These are phyloP conservation scores for Cicer cuneatum DNA, from an alignment of 306 rosid species.

Conservation along the genomic window DNA sequence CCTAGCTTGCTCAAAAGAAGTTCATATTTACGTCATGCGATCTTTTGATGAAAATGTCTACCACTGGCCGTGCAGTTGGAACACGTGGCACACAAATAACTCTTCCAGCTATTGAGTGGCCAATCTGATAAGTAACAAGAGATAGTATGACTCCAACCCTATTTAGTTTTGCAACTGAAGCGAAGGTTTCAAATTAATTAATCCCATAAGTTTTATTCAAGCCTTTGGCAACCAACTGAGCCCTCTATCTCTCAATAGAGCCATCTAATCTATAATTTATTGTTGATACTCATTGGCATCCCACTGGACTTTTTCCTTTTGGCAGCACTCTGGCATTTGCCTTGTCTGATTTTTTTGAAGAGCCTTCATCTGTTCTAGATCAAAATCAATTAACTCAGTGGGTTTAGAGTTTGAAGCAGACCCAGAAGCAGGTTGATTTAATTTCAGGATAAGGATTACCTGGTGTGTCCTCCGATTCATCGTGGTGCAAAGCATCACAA, in stretches of 20 bases:
- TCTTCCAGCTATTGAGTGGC: not conserved
- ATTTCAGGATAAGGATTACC: not conserved
- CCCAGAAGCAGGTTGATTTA: not conserved
- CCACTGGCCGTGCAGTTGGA: not conserved
- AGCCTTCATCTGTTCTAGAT: not conserved
- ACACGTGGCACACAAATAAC: not conserved
- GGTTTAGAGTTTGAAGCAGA: not conserved
- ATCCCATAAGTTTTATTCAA: not conserved
- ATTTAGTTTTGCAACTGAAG: not conserved
- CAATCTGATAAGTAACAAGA: not conserved
- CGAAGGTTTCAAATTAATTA: not conserved
- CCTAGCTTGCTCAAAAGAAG: not conserved
- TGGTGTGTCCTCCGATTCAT: not conserved
- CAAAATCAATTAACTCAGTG: not conserved
- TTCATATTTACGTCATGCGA: too few relatives aligned
- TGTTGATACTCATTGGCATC: not conserved
- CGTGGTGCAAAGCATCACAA: not conserved
- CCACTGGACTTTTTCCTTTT: not conserved
- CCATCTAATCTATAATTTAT: not conserved
- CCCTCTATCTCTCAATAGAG: not conserved
- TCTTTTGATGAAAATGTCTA: too few relatives aligned
- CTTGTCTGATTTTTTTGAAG: not conserved
- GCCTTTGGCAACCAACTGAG: not conserved
- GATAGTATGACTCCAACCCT: not conserved
- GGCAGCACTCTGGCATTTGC: not conserved